These are phyloP conservation scores for Waitea zeae DNA, from an alignment of 1,284 basidiomycete species.

Conservation along the genomic window DNA sequence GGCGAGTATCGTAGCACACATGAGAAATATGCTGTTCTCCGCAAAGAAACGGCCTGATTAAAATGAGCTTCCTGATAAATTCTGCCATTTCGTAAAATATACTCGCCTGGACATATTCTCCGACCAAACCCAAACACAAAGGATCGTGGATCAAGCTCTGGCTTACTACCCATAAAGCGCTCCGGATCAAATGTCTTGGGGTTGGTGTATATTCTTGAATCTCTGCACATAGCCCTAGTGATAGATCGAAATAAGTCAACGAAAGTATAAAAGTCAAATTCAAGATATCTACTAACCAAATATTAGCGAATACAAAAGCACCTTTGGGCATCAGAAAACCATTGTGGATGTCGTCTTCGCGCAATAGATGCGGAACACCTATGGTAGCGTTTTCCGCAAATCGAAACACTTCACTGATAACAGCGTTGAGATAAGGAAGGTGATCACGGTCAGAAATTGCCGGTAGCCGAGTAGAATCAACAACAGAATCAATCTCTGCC, in stretches of 20 bases:
- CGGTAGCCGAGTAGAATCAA: constrained; percentile 17
- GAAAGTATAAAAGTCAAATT: no score
- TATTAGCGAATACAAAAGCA: constrained; percentile 9
- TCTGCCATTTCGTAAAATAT: no score
- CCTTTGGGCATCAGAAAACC: constrained; percentile 10
- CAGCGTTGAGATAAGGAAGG: constrained; percentile 17
- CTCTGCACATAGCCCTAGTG: constrained; percentile 10
- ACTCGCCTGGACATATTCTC: no score
- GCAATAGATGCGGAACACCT: constrained; percentile 8
- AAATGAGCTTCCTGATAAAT: no score
- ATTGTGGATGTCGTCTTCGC: constrained; percentile 7
- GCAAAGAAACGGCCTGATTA: no score
- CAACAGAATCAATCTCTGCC: constrained; percentile 18
- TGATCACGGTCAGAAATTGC: constrained; percentile 14
- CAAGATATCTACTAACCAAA: constrained; percentile 6
- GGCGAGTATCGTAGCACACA: no score
- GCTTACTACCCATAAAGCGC: constrained; percentile 9
- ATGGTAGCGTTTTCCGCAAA: constrained; percentile 8
- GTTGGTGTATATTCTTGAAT: constrained; percentile 8
- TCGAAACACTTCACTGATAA: constrained; percentile 18
- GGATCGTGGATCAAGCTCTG: no score
- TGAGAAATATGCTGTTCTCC: no score
- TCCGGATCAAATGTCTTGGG: constrained; percentile 10
- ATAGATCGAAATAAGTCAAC: neutral
- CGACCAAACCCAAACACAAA: no score